Base-by-base conservation (phyloP, 495 filamentous ascomycete species). In the Neurospora sp. region DNA sequence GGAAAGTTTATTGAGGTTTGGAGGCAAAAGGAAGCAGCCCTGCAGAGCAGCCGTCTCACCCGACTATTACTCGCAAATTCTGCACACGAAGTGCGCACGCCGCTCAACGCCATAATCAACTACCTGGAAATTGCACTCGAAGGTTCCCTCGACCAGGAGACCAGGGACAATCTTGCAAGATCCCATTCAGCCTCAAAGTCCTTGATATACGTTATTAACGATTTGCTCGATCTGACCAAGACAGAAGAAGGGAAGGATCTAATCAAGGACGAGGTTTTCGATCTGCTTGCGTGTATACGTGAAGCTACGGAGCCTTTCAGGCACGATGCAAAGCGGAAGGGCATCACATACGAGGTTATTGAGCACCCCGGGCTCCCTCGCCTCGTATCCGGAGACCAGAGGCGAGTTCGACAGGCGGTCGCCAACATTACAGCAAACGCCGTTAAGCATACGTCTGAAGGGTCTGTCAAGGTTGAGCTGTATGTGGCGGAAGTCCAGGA, bases 111-210 rank as follows among this genome's bases (percentile, higher is more conserved):
- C 27, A 96, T 98, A 76, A 96, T 98, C 78, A 98, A 98, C 76
- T 97, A 96, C 73, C 84, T 98, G 3, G 95, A 98, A 76, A 97
- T 97, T 74, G 95, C 95, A 0, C 83, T 98, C 3, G 95, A 98
- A 79, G 93, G 93, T 3, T 81, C 88, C 0, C 84, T 97, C 3
- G 94, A 97, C 76, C 79, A 85, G 9, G 94, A 97, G 74, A 97
- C 93, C 1, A 86, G 95, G 37, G 95, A 97, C 20, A 96, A 96
- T 74, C 84, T 98, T 38, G 88, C 91, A 8, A 91, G 87, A 71
- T 96, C 94, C 7, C 93, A 98, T 76, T 96, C 94, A 12, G 95
- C 95, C n/a, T 98, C 95, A 1, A 97, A 97, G 79, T 97, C 93
- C 1, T 83, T 97, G 14, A 95, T 98, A 17, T 97, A 96, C 80